Base-by-base conservation (phyloP, 768 basidiomycete genomes). In the Hygrophoropsis aurantiaca region DNA sequence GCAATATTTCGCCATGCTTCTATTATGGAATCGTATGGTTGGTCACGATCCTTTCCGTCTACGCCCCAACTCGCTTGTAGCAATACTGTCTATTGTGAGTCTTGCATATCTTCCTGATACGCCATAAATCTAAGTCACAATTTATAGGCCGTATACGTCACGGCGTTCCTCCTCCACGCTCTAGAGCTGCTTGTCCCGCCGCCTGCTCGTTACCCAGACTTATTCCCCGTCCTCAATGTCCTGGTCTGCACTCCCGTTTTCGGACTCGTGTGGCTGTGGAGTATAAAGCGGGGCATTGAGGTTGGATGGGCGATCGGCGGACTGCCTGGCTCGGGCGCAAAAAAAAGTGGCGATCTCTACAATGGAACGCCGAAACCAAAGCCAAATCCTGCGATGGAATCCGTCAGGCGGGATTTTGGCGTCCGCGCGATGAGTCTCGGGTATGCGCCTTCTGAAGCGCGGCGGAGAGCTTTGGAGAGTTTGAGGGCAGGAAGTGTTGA, bases 151-250 rank as follows among this genome's bases (percentile, higher is more conserved):
- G 73, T 79, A 35, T 90, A 94, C 61, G 48, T 65, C 1, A 71
- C 75, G 1, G 81, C 81, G 33, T 18, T 77, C 5, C 20, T 62
- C 1, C 64, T 94, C 8, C 90, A 94, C 59, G 2, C 81, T 18
- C 61, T 84, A 18, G 92, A 97, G 61, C 33, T 79, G 24, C 25
- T 82, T 6, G 37, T 87, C 25, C 32, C 70, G 2, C 84, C 92
- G 7, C 91, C 92, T 4, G 57, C 76, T 5, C 83, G 85, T 49
- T 88, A 91, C 53, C 94, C 91, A 0, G 91, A 95, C 64, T 65
- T 97, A 33, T 97, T 81, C 61, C 71, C 87, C 0, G 91, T 94
- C 1, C 71, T 93, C 32, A 97, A 97, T 62, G 83, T 93, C 3
- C 77, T 92, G 13, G 60, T 94, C 37, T 83, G 85, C 58, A 87